Evolutionary conservation across 2,329 filamentous ascomycete species (phyloP).

Genomic region (Coniella vitis): DNA sequence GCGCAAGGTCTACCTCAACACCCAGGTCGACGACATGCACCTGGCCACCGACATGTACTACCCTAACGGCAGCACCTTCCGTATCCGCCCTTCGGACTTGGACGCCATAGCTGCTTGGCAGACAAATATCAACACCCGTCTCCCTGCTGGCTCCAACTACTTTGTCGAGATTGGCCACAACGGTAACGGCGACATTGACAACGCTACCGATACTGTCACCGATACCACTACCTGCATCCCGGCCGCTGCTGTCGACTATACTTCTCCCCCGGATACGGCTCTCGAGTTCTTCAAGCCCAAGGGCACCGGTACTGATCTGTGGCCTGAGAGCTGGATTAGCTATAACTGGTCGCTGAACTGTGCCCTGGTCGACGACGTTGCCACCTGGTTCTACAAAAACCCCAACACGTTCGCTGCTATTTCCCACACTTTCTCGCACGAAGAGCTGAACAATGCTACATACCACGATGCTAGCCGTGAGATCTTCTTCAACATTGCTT

Average conservation of each 20-base stretch:
- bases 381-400: slow-evolving; percentile 51
- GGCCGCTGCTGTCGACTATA: slow-evolving; percentile 35
- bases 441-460: slow-evolving; percentile 52
- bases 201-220: slow-evolving; percentile 43
- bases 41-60: slow-evolving; percentile 43
- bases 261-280: slow-evolving; percentile 36
- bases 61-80: slow-evolving; percentile 41
- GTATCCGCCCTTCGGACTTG: slow-evolving; percentile 40
- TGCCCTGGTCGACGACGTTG: slow-evolving; percentile 40
- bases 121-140: slow-evolving; percentile 34
- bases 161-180: slow-evolving; percentile 50
- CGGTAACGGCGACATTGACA: slow-evolving; percentile 39
- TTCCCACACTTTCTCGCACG: slow-evolving; percentile 58
- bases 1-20: slow-evolving; percentile 46
- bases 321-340: slow-evolving; percentile 43
- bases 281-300: slow-evolving; percentile 40
- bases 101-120: slow-evolving; percentile 38
- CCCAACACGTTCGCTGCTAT: slow-evolving; percentile 48
- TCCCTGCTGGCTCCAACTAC: slow-evolving; percentile 45
- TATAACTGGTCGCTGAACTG: slow-evolving; percentile 46
- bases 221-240: slow-evolving; percentile 35
- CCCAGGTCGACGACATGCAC: slow-evolving; percentile 58
- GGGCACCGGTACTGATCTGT: slow-evolving; percentile 42
- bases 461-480: slow-evolving; percentile 50
- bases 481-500: slow-evolving; percentile 53